Evolutionary conservation across 2,329 filamentous ascomycete species (phyloP).

Genomic region (Ambrosiella beaveri): DNA sequence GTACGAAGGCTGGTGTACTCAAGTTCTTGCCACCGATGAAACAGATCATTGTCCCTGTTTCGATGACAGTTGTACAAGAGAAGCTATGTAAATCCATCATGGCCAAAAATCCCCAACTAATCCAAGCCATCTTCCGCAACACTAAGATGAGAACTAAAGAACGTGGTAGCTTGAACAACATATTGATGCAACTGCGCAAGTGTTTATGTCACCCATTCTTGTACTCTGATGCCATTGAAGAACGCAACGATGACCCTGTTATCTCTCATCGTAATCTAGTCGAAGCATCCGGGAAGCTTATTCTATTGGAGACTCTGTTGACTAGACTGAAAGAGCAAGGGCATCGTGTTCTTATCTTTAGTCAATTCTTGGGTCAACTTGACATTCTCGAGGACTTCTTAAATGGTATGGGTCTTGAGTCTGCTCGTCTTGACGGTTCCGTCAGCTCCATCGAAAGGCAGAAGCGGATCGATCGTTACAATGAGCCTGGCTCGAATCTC

Average conservation of each 20-base stretch:
- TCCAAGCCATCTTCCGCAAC: conserved; percentile 68
- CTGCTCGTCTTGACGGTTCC: conserved; percentile 71
- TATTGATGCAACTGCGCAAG: conserved; percentile 86
- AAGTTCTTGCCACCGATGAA: conserved; percentile 85
- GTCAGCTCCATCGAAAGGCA: conserved; percentile 76
- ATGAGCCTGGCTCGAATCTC: conserved; percentile 61
- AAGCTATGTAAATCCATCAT: conserved; percentile 89
- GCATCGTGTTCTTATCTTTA: conserved; percentile 86
- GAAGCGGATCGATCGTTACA: conserved; percentile 84
- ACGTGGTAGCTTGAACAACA: conserved; percentile 73
- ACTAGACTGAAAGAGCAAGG: conserved; percentile 73
- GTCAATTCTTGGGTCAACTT: conserved; percentile 79
- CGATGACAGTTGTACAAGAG: conserved; percentile 86
- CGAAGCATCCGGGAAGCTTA: conserved; percentile 78
- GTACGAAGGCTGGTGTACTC: conserved; percentile 80
- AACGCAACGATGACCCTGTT: conserved; percentile 44
- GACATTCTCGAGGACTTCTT: conserved; percentile 89
- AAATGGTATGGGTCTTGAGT: conserved; percentile 51
- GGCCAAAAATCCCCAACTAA: conserved; percentile 73
- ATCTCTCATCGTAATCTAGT: conserved; percentile 65
- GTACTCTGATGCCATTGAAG: conserved; percentile 80
- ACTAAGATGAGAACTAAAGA: conserved; percentile 47
- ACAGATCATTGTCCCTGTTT: conserved; percentile 90
- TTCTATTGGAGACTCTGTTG: conserved; percentile 68
- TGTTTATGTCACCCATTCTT: conserved; percentile 93